A percentile compares a stretch with the other conserved stretches of the same genome.
Evolutionary conservation across 2,329 filamentous ascomycete genomes (phyloP).

Genomic region (Ophiostoma sp.): DNA sequence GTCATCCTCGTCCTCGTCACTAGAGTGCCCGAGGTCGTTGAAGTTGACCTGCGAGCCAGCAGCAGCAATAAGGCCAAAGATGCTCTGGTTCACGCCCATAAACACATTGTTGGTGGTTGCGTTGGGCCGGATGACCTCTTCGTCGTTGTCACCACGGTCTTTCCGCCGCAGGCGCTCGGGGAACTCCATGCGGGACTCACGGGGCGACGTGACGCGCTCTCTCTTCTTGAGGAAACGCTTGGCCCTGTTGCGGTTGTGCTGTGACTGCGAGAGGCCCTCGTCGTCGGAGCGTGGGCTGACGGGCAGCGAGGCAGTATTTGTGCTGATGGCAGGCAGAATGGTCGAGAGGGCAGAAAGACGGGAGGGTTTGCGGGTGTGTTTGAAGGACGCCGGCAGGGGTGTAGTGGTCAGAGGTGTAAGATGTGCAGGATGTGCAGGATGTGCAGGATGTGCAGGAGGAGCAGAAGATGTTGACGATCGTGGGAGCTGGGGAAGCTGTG

Average conservation of each 20-base stretch:
- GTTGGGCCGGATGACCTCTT: slow-evolving; percentile 44
- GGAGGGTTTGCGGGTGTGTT: slow-evolving; percentile 1
- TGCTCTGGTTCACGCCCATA: slow-evolving; percentile 84
- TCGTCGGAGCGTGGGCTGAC: slow-evolving; percentile 12
- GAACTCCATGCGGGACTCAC: slow-evolving; percentile 43
- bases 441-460: not conserved
- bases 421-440: no score
- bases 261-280: not conserved
- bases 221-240: not conserved
- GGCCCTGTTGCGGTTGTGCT: slow-evolving; percentile 4
- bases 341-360: slow-evolving; percentile 7
- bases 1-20: slow-evolving; percentile 63
- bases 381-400: not conserved
- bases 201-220: slow-evolving; percentile 31
- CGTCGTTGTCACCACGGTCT: slow-evolving; percentile 44
- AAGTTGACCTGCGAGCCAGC: slow-evolving; percentile 80
- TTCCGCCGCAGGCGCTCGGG: slow-evolving; percentile 45
- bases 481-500: not conserved
- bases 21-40: slow-evolving; percentile 67
- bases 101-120: slow-evolving; percentile 46
- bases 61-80: slow-evolving; percentile 87
- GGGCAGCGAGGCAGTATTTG: slow-evolving; percentile 6
- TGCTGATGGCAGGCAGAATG: slow-evolving; percentile 1
- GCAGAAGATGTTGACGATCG: not conserved
- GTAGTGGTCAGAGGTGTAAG: no score